phyloP scores from a whole-genome alignment of 2,329 filamentous ascomycete species.

The Fusarium tricinctum region DNA sequence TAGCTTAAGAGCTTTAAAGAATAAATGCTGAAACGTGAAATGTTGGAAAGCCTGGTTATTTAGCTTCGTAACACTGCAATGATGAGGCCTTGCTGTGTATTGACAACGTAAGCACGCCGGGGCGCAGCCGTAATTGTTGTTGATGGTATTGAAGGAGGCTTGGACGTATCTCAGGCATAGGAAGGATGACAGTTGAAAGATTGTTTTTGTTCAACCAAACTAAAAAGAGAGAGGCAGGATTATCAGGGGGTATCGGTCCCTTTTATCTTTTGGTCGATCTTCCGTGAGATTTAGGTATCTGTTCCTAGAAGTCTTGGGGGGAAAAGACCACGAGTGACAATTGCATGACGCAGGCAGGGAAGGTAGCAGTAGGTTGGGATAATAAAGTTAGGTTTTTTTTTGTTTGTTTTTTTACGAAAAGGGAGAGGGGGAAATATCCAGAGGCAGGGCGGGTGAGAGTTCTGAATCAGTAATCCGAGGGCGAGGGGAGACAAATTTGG shows the following conservation, averaged over 20 bases:
- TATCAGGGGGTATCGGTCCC: slow-evolving; percentile 15
- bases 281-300: slow-evolving; percentile 23
- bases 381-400: slow-evolving; percentile 19
- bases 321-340: slow-evolving; percentile 31
- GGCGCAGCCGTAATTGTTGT: slow-evolving; percentile 37
- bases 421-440: slow-evolving; percentile 13
- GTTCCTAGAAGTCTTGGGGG: slow-evolving; percentile 3
- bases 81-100: slow-evolving; percentile 41
- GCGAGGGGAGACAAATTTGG: slow-evolving; percentile 17
- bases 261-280: slow-evolving; percentile 39
- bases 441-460: slow-evolving; percentile 5
- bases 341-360: slow-evolving; percentile 37
- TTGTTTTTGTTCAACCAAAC: slow-evolving; percentile 38
- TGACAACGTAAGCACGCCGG: slow-evolving; percentile 42
- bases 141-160: slow-evolving; percentile 35
- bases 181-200: slow-evolving; percentile 12
- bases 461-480: slow-evolving; percentile 7
- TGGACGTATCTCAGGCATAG: slow-evolving; percentile 41
- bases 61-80: slow-evolving; percentile 37
- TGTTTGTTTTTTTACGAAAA: slow-evolving; percentile 6
- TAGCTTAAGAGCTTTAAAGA: slow-evolving; percentile 28
- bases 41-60: slow-evolving; percentile 35
- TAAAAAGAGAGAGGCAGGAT: slow-evolving; percentile 15
- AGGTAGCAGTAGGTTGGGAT: slow-evolving; percentile 19
- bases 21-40: slow-evolving; percentile 18